A percentile compares a stretch with the other conserved stretches of the same genome.
phyloP scores from a whole-genome alignment of 129 eudicot species.

The Flaveria bidentis region DNA sequence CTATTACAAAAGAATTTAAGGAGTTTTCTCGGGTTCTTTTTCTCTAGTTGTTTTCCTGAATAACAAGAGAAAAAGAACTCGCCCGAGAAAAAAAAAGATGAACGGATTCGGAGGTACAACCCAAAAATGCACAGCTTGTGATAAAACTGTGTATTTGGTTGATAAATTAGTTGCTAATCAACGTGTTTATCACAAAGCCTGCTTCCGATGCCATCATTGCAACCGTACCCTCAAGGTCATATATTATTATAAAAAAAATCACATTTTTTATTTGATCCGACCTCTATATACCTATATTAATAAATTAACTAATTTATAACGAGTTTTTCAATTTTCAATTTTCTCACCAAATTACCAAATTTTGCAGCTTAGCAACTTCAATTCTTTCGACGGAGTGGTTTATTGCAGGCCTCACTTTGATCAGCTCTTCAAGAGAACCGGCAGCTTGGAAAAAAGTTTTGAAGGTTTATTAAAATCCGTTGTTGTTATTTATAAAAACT shows the following conservation, averaged over 20 bases:
- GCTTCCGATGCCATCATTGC: conserved; percentile 97
- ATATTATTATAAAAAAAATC: not conserved
- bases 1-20: conserved; percentile 14
- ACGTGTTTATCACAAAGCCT: conserved; percentile 77
- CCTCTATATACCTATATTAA: not conserved
- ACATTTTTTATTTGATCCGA: not conserved
- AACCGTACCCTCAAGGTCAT: conserved; percentile 87
- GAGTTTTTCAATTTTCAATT: no score
- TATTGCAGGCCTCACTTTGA: conserved; percentile 95
- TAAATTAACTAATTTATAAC: not conserved
- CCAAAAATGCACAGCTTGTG: conserved; percentile 76
- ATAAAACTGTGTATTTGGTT: conserved; percentile 85
- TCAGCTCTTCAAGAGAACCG: conserved; percentile 91
- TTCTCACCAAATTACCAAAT: not conserved
- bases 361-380: conserved; percentile 84
- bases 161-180: conserved; percentile 78
- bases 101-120: conserved; percentile 63
- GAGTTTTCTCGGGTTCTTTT: conserved; percentile 27
- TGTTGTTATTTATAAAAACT: not conserved
- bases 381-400: conserved; percentile 86
- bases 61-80: conserved; percentile 34
- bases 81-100: conserved; percentile 15
- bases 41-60: conserved; percentile 6
- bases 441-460: conserved; percentile 93
- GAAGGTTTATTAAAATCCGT: conserved; percentile 46